Evolutionary conservation across 345 rosid genomes (phyloP), one percentile per base, ranked within the genome.

Genomic region (Sapria himalayana): DNA sequence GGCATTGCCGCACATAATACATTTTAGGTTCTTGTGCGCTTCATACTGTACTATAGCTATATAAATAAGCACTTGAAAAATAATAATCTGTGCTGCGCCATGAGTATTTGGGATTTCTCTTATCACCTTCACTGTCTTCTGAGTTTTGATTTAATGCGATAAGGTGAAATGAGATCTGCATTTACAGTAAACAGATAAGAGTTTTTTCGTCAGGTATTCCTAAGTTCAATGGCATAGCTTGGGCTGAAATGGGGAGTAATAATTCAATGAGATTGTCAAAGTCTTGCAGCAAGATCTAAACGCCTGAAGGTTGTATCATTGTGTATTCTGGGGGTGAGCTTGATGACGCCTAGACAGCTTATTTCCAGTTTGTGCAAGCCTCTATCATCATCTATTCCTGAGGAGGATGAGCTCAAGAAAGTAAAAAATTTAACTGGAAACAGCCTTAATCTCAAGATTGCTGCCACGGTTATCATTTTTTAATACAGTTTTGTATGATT

Each of bases 271-370:
- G 10, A 36, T 10, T 29, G 32, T 20, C 33, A 11, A 40, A 64
- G 93, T 35, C 55, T 63, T 59, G 60, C 70, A 41, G 72, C 24
- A 19, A 46, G 54, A 33, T 48, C 60, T 19, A 48, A 62, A 52
- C 56, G 47, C 21, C 55, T 59, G 57, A 58, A 48, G 25, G 39
- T 43, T 29, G 67, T 60, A 37, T 34, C 62, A 3, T 25, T 50
- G 25, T 33, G 55, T 38, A 45, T 52, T 40, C 48, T 56, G 17
- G 51, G 78, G 45, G 33, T 50, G 7, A 19, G 60, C 39, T 27
- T 50, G 13, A 50, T 45, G 66, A 56, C 45, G 44, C 54, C 77
- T 24, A 72, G 63, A 47, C 64, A 64, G 38, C 33, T 37, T 25
- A 35, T 56, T 43, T 67, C 74, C 0, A 61, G 21, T 56, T 45